Evolutionary conservation across 768 basidiomycete genomes (phyloP).

Genomic region (Termitomyces titanicus): DNA sequence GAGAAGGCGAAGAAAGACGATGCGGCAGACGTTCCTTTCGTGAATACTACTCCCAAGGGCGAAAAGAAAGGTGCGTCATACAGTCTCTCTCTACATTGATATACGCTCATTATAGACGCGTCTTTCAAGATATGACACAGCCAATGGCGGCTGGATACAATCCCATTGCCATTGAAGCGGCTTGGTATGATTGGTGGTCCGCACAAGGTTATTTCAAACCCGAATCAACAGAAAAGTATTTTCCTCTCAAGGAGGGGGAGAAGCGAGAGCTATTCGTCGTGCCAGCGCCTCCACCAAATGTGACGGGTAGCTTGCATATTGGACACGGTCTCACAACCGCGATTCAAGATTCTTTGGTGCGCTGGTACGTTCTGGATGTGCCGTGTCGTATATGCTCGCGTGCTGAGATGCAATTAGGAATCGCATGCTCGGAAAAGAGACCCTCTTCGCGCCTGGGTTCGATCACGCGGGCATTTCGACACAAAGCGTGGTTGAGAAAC

Average conservation of each 20-base stretch:
- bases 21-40: slow-evolving; percentile 67
- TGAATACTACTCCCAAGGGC: slow-evolving; percentile 86
- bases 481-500: slow-evolving; percentile 95
- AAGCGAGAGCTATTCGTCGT: slow-evolving; percentile 77
- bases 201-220: slow-evolving; percentile 90
- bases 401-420: slow-evolving; percentile 52
- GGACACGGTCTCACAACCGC: slow-evolving; percentile 92
- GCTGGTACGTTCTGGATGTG: slow-evolving; percentile 59
- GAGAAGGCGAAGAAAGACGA: slow-evolving; percentile 73
- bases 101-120: slow-evolving; percentile 1
- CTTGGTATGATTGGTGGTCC: slow-evolving; percentile 99
- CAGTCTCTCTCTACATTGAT: neutral
- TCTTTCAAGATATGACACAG: slow-evolving; percentile 65
- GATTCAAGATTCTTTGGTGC: slow-evolving; percentile 84
- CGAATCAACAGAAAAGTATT: slow-evolving; percentile 31
- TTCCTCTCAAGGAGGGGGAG: slow-evolving; percentile 52
- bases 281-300: slow-evolving; percentile 92
- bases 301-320: slow-evolving; percentile 93
- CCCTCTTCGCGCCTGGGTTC: slow-evolving; percentile 89
- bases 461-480: slow-evolving; percentile 99
- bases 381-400: neutral
- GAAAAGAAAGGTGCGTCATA: slow-evolving; percentile 84
- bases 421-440: slow-evolving; percentile 92
- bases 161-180: slow-evolving; percentile 88
- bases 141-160: slow-evolving; percentile 95